phyloP scores from a whole-genome alignment of 108 stramenopile genomes.

The Fragilaria radians region DNA sequence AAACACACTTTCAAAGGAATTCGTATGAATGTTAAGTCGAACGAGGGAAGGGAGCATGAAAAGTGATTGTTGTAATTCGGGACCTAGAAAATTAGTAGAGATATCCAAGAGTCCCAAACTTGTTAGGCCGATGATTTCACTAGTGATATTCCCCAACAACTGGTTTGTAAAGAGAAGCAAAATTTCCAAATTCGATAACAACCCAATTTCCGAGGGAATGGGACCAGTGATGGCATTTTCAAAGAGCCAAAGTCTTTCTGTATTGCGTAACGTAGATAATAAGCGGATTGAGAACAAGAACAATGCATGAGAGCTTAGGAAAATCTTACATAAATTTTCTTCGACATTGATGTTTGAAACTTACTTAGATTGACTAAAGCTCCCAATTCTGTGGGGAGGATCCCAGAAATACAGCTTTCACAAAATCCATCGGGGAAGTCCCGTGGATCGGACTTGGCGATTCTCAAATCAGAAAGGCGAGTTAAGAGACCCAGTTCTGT shows the following conservation, averaged over 20 bases:
- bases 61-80: neutral
- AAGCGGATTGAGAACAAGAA: slow-evolving; percentile 1
- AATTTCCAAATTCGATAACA: slow-evolving; percentile 6
- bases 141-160: slow-evolving; percentile 5
- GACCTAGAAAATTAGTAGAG: slow-evolving; percentile 7
- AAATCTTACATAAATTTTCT: too few relatives aligned
- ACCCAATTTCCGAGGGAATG: slow-evolving; percentile 14
- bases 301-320: slow-evolving; percentile 6
- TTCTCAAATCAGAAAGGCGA: slow-evolving; percentile 14
- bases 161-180: slow-evolving; percentile 8
- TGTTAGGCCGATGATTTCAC: slow-evolving; percentile 8
- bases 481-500: slow-evolving; percentile 20
- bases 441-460: neutral
- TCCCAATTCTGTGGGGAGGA: slow-evolving; percentile 29
- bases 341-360: too few relatives aligned
- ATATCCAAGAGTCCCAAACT: slow-evolving; percentile 9
- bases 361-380: slow-evolving; percentile 13
- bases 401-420: slow-evolving; percentile 20
- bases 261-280: neutral
- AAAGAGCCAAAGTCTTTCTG: slow-evolving; percentile 1
- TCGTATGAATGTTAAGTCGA: slow-evolving; percentile 1
- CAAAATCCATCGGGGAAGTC: slow-evolving; percentile 3
- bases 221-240: slow-evolving; percentile 19
- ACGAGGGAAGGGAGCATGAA: slow-evolving; percentile 3
- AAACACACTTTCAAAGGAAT: neutral